Conservation (phyloP, 805 yeast species). For the Kurtzmaniella cleridarum region DNA sequence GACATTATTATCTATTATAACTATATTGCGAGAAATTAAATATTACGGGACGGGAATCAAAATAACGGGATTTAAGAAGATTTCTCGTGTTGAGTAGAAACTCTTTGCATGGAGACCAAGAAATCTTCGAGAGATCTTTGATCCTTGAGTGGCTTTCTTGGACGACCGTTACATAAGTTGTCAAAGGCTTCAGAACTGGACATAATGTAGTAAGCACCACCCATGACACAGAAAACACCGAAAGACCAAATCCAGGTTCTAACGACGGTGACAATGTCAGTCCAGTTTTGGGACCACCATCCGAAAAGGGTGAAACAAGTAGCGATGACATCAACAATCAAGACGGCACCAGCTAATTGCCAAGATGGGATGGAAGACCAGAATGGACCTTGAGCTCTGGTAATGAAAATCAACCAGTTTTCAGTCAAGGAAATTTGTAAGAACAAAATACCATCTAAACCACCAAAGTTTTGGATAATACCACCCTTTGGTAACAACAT, state of each 20-base stretch:
- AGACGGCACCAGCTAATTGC: constrained; percentile 94
- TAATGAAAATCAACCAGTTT: constrained; percentile 95
- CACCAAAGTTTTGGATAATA: constrained; percentile 94
- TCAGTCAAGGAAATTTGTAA: constrained; percentile 92
- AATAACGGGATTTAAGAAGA: constrained; percentile 41
- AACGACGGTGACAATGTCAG: constrained; percentile 90
- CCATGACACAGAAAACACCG: constrained; percentile 94
- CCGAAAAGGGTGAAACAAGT: constrained; percentile 92
- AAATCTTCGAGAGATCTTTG: constrained; percentile 75
- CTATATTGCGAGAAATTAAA: constrained; percentile 28
- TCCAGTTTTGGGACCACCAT: constrained; percentile 98
- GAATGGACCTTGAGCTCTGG: constrained; percentile 98
- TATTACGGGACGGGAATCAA: constrained; percentile 19
- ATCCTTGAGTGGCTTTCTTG: constrained; percentile 49
- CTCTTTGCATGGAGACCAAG: constrained; percentile 83
- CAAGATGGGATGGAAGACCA: constrained; percentile 96
- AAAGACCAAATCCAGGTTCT: constrained; percentile 94
- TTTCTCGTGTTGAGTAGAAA: constrained; percentile 84
- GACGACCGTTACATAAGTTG: constrained; percentile 79
- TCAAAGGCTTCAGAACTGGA: constrained; percentile 74
- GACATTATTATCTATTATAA: constrained; percentile 22
- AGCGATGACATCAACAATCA: constrained; percentile 83
- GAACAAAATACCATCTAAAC: constrained; percentile 88
- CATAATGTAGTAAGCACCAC: constrained; percentile 96
- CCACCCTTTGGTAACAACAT: constrained; percentile 90